Base-by-base conservation (phyloP, 495 filamentous ascomycete genomes). In the Talaromyces adpressus region DNA sequence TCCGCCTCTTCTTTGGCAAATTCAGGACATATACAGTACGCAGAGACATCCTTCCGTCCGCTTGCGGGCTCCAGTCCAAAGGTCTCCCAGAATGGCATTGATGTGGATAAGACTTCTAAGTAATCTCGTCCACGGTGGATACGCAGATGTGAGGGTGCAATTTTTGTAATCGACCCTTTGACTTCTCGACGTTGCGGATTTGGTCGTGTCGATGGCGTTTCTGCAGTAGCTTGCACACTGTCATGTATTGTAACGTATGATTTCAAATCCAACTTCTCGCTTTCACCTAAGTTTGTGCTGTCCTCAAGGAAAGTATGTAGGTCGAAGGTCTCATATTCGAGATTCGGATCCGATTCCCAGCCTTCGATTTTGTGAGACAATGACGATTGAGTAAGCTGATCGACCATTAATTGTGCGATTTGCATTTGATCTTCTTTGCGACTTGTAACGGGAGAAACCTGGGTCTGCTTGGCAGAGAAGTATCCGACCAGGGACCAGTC, bases 81-180 rank as follows among this genome's bases (percentile, higher is more conserved):
- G 23, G 88, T 89, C 66, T 98, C 92, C 95, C 95, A 98, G 68
- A 98, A 99, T 0, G 82, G 70, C 8, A 97, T 71, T 1, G 91
- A 89, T 6, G 92, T 81, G 8, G 93, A 91, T 45, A 96, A 78
- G 34, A 96, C 78, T 39, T 95, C 90, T 39, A 94, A 79, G 59
- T 79, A 84, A 6, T 83, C 85, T 52, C 92, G 89, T 12, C 87
- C 86, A 2, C 93, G 85, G 47, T 89, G 88, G 18, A 97, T 74
- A 52, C 91, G 89, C 27, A 97, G 70, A 70, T 92, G 88, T 3
- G 91, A 91, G 4, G 84, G 79, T 8, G 79, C 75, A 12, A 78
- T 23, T 23, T 68, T 77, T 30, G 67, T 69, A 58, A 81, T 75
- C 29, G 69, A 68, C 4, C 66, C 67, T 59, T 69, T 76, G 6